A percentile compares a stretch with the other conserved stretches of the same genome.
These are phyloP conservation scores for Saprolegnia diclina DNA, from an alignment of 352 stramenopile species.

Conservation along the genomic window DNA sequence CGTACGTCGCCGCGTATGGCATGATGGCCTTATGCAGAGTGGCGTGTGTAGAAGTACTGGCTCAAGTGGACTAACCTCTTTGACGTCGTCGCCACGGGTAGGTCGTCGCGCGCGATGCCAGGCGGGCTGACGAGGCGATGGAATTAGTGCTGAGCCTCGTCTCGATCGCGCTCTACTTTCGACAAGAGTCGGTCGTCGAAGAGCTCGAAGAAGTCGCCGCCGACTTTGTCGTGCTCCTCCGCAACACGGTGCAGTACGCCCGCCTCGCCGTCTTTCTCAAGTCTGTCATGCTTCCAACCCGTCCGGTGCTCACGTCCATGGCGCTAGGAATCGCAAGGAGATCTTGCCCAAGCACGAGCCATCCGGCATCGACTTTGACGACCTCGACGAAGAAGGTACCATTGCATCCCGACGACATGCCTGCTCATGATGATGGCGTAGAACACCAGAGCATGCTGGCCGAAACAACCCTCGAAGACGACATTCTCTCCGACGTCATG, in stretches of 20 bases:
- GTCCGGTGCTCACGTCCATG: not conserved
- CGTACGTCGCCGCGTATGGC: constrained; percentile 34
- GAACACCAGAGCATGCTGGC: constrained; percentile 29
- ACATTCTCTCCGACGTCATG: not conserved
- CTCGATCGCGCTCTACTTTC: constrained; percentile 78
- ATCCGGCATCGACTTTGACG: constrained; percentile 61
- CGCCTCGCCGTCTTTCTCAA: constrained; percentile 82
- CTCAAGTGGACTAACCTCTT: constrained; percentile 84
- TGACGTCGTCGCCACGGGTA: constrained; percentile 67
- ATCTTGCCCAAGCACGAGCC: constrained; percentile 36
- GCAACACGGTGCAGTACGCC: constrained; percentile 75
- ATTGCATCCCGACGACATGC: constrained; percentile 38
- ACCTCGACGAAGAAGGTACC: constrained; percentile 30
- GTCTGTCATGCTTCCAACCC: constrained; percentile 17
- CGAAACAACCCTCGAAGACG: constrained; percentile 9
- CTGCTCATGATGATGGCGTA: constrained; percentile 42
- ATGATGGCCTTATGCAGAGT: not conserved
- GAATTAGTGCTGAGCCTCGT: constrained; percentile 66
- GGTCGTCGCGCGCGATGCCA: not conserved
- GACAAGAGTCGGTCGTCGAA: constrained; percentile 68
- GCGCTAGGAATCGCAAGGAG: constrained; percentile 49
- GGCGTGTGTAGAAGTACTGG: constrained; percentile 54
- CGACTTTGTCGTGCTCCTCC: constrained; percentile 66
- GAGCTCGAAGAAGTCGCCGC: constrained; percentile 80
- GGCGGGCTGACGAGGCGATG: not conserved